Base-by-base conservation (phyloP, 768 basidiomycete genomes). In the Exidia glandulosa region DNA sequence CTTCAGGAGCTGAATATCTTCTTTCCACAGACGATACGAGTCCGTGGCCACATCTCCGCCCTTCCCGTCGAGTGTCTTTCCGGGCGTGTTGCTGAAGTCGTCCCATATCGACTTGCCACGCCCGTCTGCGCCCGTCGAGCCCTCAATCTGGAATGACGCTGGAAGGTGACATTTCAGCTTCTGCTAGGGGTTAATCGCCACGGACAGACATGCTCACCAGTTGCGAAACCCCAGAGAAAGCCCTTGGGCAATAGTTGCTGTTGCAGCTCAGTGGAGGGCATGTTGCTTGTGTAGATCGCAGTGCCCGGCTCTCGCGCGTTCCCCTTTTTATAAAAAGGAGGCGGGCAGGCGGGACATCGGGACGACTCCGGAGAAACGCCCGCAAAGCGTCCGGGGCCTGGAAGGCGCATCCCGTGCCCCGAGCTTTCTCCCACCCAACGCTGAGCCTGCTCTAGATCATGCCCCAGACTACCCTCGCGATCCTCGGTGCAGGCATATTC, bases 401-500 rank as follows among this genome's bases (percentile, higher is more conserved):
- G 23, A 19, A 19, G 41, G 41, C 41, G 16, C 41, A 23, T 45
- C 10, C 41, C 41, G 41, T 45, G 25, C 60, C 63, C 81, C 80
- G 79, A 81, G 67, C 71, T 77, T 75, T 71, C 66, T 80, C 81
- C 79, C 30, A 50, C 50, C 30, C 16, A 54, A 37, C 36, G 36
- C 10, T 10, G 36, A 9, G 9, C 50, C 7, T 25, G 23, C 41
- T 45, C 41, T 54, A 31, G 50, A n/a, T 58, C 61, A 81, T 80
- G 78, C 71, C 78, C 41, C 62, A 71, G 61, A 63, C 73, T 58
- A 84, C 85, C 31, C 73, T 88, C 59, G 91, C 90, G 29, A 81
- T 94, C 65, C 81, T 93, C 50, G 90, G 90, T 62, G 83, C 87
- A 56, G 90, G 91, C 25, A 78, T 91, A 60, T 90, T 90, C 64